phyloP scores from a whole-genome alignment of 148 eudicot genomes.

The Pharnaceum exiguum region DNA sequence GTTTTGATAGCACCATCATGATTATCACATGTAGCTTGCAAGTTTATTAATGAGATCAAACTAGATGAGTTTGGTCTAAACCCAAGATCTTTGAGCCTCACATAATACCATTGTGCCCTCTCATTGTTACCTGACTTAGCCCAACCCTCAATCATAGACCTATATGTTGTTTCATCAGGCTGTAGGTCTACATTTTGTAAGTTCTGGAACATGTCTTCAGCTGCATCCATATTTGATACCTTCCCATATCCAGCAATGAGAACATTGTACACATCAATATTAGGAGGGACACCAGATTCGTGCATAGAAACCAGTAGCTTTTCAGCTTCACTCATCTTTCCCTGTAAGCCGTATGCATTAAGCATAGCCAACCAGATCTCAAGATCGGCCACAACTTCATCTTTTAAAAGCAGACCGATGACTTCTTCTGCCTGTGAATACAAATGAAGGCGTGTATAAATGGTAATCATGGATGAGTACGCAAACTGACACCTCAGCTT shows the following conservation, averaged over 20 bases:
- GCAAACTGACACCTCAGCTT: slow-evolving; percentile 61
- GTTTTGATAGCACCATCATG: slow-evolving; percentile 49
- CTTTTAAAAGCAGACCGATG: slow-evolving; percentile 52
- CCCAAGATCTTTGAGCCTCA: slow-evolving; percentile 50
- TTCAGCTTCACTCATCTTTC: slow-evolving; percentile 72
- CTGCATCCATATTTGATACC: slow-evolving; percentile 57
- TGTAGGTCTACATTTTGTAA: slow-evolving; percentile 42
- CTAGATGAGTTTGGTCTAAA: slow-evolving; percentile 77
- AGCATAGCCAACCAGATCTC: slow-evolving; percentile 90
- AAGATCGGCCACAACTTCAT: slow-evolving; percentile 44
- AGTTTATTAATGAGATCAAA: slow-evolving; percentile 66
- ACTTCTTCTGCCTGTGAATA: slow-evolving; percentile 66
- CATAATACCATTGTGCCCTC: slow-evolving; percentile 56
- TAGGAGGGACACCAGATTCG: slow-evolving; percentile 54
- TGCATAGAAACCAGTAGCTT: slow-evolving; percentile 48
- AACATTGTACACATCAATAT: slow-evolving; percentile 72
- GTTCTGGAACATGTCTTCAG: slow-evolving; percentile 41
- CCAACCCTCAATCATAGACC: slow-evolving; percentile 99
- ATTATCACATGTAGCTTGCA: slow-evolving; percentile 64
- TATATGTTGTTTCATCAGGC: slow-evolving; percentile 84
- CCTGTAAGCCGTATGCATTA: slow-evolving; percentile 87
- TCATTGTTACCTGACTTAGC: slow-evolving; percentile 56
- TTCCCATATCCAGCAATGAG: slow-evolving; percentile 88
- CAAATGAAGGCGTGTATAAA: slow-evolving; percentile 76
- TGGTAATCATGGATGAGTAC: slow-evolving; percentile 87